A percentile compares a stretch with the other conserved stretches of the same genome.
Conservation (phyloP, 768 basidiomycete species). For the Pisolithus tinctorius region DNA sequence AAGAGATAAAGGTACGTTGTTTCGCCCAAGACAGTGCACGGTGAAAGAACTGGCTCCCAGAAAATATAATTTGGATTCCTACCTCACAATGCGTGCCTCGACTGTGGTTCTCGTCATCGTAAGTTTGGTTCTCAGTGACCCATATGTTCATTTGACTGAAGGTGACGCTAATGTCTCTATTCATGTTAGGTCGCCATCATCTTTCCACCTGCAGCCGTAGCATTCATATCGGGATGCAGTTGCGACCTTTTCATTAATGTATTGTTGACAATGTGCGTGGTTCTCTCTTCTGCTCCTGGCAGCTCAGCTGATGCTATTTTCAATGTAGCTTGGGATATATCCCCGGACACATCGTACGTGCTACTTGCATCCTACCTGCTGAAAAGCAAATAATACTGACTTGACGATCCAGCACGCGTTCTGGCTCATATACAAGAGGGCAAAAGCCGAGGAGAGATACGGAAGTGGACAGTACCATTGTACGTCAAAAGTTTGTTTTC, state of each 20-base stretch:
- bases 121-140: neutral
- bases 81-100: neutral
- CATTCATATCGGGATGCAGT: conserved; percentile 70
- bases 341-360: conserved; percentile 48
- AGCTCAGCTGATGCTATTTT: neutral
- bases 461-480: conserved; percentile 19
- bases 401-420: conserved; percentile 54
- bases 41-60: neutral
- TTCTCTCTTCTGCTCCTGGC: neutral
- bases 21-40: no score
- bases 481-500: conserved; percentile 4
- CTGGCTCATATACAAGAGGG: conserved; percentile 80
- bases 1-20: no score
- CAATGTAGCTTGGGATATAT: conserved; percentile 59
- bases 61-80: no score
- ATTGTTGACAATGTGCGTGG: conserved; percentile 61
- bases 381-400: neutral
- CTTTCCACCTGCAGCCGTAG: conserved; percentile 75
- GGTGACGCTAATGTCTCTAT: neutral
- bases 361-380: neutral
- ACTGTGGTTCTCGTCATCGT: neutral
- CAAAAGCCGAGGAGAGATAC: conserved; percentile 61
- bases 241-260: conserved; percentile 82
- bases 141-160: neutral
- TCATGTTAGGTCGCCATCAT: conserved; percentile 55